Evolutionary conservation across 192 early-diverging fungal genomes (phyloP).

Genomic region (Linderina pennispora): DNA sequence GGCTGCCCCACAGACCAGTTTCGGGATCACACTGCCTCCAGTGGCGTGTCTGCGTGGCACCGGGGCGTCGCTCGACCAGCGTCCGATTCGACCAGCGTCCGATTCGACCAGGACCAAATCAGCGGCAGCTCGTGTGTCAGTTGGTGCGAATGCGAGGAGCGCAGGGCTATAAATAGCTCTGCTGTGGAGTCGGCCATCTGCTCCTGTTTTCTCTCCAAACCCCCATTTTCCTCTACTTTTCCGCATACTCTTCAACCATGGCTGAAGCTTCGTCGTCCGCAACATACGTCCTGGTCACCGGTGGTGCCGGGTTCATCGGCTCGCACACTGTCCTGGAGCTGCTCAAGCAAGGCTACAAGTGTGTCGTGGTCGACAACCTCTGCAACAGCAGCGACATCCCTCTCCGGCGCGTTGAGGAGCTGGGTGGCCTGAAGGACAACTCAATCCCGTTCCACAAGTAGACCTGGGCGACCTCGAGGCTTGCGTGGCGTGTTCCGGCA

Average conservation of each 20-base stretch:
- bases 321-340: slow-evolving; percentile 89
- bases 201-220: background rate
- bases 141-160: too few relatives aligned
- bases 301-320: slow-evolving; percentile 91
- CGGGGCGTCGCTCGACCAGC: too few relatives aligned
- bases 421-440: slow-evolving; percentile 44
- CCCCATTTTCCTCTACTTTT: background rate
- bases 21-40: too few relatives aligned
- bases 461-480: slow-evolving; percentile 67
- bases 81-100: too few relatives aligned
- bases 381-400: slow-evolving; percentile 75
- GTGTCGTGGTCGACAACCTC: slow-evolving; percentile 91
- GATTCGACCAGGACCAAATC: too few relatives aligned
- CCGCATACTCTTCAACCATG: slow-evolving; percentile 3
- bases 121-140: too few relatives aligned
- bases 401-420: slow-evolving; percentile 56
- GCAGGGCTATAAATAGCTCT: too few relatives aligned
- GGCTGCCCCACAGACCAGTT: too few relatives aligned
- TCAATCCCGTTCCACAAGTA: slow-evolving; percentile 69
- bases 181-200: too few relatives aligned
- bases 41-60: too few relatives aligned
- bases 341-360: slow-evolving; percentile 62
- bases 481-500: slow-evolving; percentile 68
- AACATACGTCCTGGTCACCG: slow-evolving; percentile 57
- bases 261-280: slow-evolving; percentile 5